Evolutionary conservation across 768 basidiomycete species (phyloP), one percentile per base, ranked within the genome.

Genomic region (Pseudohyphozyma bogoriensis): DNA sequence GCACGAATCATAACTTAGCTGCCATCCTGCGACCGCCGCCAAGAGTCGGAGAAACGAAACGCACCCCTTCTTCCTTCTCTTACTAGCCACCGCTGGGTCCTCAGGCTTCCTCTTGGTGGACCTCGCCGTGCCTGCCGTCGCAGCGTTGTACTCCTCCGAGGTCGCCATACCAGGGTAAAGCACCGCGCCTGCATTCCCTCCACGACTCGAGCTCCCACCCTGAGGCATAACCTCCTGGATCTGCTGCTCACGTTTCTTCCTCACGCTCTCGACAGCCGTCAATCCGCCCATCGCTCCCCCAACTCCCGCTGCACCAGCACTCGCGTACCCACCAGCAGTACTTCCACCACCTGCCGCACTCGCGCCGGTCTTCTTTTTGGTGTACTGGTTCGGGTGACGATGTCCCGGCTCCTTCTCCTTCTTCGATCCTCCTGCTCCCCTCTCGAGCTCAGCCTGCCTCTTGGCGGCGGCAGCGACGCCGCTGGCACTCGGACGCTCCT

Each of bases 371-470:
- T 60, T 46, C 49, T 66, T 66, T 59, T 66, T 66, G 47, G 65
- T 66, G 56, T 66, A 66, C 51, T 66, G 65, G 26, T 66, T 66
- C 58, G 64, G 64, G 36, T 66, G 64, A 3, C 64, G 59, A 36
- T 58, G 60, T 12, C 29, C 32, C 29, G 64, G 51, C 12, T 59
- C 64, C 29, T 58, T 65, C 10, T 51, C 28, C 37, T 44, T 33
- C 11, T n/a, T n/a, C n/a, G n/a, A n/a, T n/a, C n/a, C n/a, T n/a
- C n/a, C 46, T n/a, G 15, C 16, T 15, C 33, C 32, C 50, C 18
- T 15, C 8, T 37, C 50, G 8, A 16, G 20, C 50, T 37, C 31
- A 11, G 18, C 33, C 9, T 13, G 20, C 32, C 22, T 13, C 50
- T 37, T 20, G 33, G 39, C 39, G 22, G 12, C 39, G 39, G 39